phyloP scores from a whole-genome alignment of 2,329 filamentous ascomycete genomes.

The Trichoderma sp. region DNA sequence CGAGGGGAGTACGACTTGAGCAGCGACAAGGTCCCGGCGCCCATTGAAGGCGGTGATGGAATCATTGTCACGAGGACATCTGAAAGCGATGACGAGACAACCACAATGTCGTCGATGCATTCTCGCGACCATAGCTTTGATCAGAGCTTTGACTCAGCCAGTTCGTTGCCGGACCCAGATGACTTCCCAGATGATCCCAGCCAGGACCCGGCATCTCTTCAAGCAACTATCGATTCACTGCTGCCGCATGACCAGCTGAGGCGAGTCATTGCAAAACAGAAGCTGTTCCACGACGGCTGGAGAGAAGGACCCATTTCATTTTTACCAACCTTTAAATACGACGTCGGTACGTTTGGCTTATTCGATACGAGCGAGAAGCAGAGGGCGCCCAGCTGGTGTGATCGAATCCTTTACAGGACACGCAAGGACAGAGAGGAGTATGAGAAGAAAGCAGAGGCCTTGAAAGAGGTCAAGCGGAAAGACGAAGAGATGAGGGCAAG shows the following conservation, averaged over 20 bases:
- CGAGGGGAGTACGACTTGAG: constrained; percentile 71
- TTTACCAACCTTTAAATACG: constrained; percentile 95
- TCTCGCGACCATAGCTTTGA: constrained; percentile 42
- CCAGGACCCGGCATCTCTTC: constrained; percentile 80
- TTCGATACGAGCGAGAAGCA: constrained; percentile 97
- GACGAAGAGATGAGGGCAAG: constrained; percentile 84
- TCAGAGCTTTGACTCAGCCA: constrained; percentile 44
- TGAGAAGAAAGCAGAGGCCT: constrained; percentile 63
- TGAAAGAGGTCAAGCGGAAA: constrained; percentile 65
- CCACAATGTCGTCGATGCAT: constrained; percentile 38
- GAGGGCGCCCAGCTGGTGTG: constrained; percentile 93
- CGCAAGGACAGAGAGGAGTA: constrained; percentile 68
- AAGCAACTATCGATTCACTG: constrained; percentile 84
- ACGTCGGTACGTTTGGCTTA: constrained; percentile 85
- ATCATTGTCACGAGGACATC: constrained; percentile 51
- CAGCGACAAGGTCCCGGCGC: constrained; percentile 40
- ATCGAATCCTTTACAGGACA: constrained; percentile 86
- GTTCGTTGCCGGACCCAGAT: constrained; percentile 60
- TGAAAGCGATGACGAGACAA: constrained; percentile 52
- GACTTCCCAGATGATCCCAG: constrained; percentile 68
- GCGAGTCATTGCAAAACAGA: constrained; percentile 71
- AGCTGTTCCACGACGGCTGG: constrained; percentile 90
- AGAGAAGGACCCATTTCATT: constrained; percentile 85
- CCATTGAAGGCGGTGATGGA: constrained; percentile 50
- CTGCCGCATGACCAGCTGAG: constrained; percentile 87